These are phyloP conservation scores for Aspergillus novoparasiticus DNA, from an alignment of 2,329 filamentous ascomycete species.

Conservation along the genomic window DNA sequence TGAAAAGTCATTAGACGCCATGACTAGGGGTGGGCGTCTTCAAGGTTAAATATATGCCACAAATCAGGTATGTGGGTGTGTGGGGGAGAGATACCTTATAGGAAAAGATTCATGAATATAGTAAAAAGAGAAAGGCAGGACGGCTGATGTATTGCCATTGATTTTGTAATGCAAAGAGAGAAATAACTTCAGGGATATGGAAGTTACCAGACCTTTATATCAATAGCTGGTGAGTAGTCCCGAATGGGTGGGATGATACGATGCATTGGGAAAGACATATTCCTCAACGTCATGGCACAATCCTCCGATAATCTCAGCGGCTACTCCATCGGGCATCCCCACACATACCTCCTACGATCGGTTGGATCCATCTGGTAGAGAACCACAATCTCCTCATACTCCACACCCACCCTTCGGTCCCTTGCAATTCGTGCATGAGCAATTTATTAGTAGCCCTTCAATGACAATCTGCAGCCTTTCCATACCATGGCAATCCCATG, in stretches of 20 bases:
- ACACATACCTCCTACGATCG: not conserved
- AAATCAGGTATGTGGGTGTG: not conserved
- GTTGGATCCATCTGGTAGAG: not conserved
- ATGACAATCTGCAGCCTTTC: not conserved
- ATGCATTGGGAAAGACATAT: conserved; percentile 5
- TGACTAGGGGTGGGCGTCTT: not conserved
- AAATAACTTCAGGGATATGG: not conserved
- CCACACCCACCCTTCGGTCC: not conserved
- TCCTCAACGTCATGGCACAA: conserved; percentile 10
- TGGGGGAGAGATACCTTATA: not conserved
- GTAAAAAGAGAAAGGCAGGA: not conserved
- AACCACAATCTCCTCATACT: not conserved
- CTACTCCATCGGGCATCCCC: not conserved
- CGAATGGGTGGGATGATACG: not conserved
- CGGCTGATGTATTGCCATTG: not conserved
- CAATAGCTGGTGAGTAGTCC: not conserved
- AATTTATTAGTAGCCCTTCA: not conserved
- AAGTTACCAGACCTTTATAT: conserved; percentile 1
- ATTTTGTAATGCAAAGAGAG: not conserved
- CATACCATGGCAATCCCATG: not conserved
- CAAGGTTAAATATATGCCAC: not conserved
- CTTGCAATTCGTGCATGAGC: not conserved
- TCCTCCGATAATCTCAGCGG: not conserved
- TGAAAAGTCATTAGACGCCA: not conserved
- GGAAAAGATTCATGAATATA: not conserved